Evolutionary conservation across 495 filamentous ascomycete species (phyloP).

Genomic region (Filosporella fistucella): DNA sequence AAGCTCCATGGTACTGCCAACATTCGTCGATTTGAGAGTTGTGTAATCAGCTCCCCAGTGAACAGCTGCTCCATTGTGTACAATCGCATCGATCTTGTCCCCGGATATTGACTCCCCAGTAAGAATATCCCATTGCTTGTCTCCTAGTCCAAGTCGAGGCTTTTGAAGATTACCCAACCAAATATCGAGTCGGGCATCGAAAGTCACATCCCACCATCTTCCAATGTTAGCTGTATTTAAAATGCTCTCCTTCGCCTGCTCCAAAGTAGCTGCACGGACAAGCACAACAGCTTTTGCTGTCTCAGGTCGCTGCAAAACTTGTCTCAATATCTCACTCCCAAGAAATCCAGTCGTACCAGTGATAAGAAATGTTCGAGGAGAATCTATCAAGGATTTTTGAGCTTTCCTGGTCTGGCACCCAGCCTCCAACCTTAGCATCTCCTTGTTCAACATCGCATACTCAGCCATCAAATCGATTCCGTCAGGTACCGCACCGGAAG

Average conservation of each 20-base stretch:
- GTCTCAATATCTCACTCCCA: constrained; percentile 70
- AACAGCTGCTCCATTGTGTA: constrained; percentile 87
- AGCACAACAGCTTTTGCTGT: constrained; percentile 62
- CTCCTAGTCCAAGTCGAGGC: constrained; percentile 62
- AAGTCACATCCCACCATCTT: constrained; percentile 68
- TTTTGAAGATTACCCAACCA: constrained; percentile 70
- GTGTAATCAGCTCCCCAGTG: constrained; percentile 82
- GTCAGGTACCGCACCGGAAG: no score
- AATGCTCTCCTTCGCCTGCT: constrained; percentile 41
- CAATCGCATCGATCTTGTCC: constrained; percentile 65
- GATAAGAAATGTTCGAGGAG: no score
- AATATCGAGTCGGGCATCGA: constrained; percentile 42
- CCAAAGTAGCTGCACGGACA: constrained; percentile 58
- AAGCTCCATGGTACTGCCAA: constrained; percentile 30
- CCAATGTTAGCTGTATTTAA: constrained; percentile 52
- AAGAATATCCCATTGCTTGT: constrained; percentile 56
- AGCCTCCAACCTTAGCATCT: no score
- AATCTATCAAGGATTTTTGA: no score
- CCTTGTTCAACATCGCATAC: no score
- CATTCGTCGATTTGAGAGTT: constrained; percentile 68
- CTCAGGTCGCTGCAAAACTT: constrained; percentile 58
- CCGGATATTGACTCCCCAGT: not conserved
- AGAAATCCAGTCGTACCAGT: constrained; percentile 93
- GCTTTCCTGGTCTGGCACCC: no score
- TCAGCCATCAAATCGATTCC: no score